A percentile compares a stretch with the other conserved stretches of the same genome.
Conservation (phyloP, 2,329 filamentous ascomycete genomes). For the Ceratocystis papillata region DNA sequence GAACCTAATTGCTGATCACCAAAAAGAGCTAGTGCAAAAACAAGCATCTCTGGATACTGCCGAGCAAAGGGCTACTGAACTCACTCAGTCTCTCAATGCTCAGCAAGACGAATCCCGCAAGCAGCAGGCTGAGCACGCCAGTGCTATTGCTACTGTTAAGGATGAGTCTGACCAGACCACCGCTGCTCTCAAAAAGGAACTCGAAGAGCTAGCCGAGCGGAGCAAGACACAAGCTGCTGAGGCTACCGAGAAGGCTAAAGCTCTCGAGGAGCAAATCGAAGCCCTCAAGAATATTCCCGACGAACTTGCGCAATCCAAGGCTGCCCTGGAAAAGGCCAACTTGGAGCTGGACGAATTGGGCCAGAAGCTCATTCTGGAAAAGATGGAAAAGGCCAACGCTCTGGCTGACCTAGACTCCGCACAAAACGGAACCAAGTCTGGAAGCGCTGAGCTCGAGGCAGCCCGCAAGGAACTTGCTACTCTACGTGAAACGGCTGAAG, state of each 20-base stretch:
- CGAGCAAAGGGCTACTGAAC: constrained; percentile 30
- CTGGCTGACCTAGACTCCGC: constrained; percentile 51
- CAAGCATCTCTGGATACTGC: constrained; percentile 32
- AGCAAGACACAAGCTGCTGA: constrained; percentile 26
- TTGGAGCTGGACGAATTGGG: constrained; percentile 40
- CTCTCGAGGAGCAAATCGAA: constrained; percentile 45
- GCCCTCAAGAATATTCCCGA: constrained; percentile 38
- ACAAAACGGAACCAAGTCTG: constrained; percentile 43
- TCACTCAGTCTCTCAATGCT: constrained; percentile 25
- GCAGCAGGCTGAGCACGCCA: constrained; percentile 11
- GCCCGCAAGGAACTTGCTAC: constrained; percentile 42
- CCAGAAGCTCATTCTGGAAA: constrained; percentile 46
- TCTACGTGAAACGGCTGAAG: constrained; percentile 39
- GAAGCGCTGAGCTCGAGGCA: constrained; percentile 44
- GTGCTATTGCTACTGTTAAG: constrained; percentile 26
- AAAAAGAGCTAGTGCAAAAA: constrained; percentile 22
- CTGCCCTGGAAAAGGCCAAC: constrained; percentile 21
- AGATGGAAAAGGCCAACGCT: constrained; percentile 49
- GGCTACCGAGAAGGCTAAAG: constrained; percentile 32
- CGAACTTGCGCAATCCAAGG: constrained; percentile 17
- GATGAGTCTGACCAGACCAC: constrained; percentile 28
- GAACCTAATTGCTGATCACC: constrained; percentile 20
- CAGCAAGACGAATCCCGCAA: constrained; percentile 9
- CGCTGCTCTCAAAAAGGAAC: constrained; percentile 26
- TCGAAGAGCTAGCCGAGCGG: constrained; percentile 19